A percentile compares a stretch with the other conserved stretches of the same genome.
Conservation (phyloP, 1,139 yeast species). For the Geotrichum klebahnii region DNA sequence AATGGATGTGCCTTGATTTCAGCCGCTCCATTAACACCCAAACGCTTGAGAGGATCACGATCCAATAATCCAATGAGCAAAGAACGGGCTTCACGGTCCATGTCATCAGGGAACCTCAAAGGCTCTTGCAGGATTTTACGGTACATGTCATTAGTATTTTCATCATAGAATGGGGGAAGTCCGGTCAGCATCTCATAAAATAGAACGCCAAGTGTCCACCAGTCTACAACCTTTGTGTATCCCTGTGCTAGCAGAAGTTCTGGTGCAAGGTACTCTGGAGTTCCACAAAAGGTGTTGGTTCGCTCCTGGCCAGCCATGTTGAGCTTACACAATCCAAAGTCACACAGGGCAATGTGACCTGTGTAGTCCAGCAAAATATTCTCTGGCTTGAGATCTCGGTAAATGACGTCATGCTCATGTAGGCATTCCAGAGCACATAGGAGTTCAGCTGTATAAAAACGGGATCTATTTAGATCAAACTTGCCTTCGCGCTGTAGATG, state of each 20-base stretch:
- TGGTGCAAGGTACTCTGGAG: slow-evolving; percentile 95
- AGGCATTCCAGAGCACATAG: slow-evolving; percentile 87
- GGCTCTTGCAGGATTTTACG: slow-evolving; percentile 87
- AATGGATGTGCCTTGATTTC: slow-evolving; percentile 83
- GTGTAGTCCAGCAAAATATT: slow-evolving; percentile 89
- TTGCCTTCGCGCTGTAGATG: slow-evolving; percentile 89
- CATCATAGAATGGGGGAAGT: slow-evolving; percentile 92
- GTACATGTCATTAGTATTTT: slow-evolving; percentile 88
- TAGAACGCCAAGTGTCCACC: slow-evolving; percentile 98
- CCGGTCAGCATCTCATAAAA: slow-evolving; percentile 95
- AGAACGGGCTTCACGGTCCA: slow-evolving; percentile 86
- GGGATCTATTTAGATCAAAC: slow-evolving; percentile 80
- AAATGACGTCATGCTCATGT: slow-evolving; percentile 86
- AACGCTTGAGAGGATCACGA: slow-evolving; percentile 77
- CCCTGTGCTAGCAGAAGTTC: slow-evolving; percentile 88
- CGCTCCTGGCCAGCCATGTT: slow-evolving; percentile 86
- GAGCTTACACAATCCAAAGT: slow-evolving; percentile 90
- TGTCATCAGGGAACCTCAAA: slow-evolving; percentile 77
- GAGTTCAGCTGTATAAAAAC: slow-evolving; percentile 91
- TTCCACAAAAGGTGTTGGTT: slow-evolving; percentile 93
- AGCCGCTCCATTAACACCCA: slow-evolving; percentile 74
- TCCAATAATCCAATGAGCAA: slow-evolving; percentile 69
- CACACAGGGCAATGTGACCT: slow-evolving; percentile 96
- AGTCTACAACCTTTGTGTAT: slow-evolving; percentile 90
- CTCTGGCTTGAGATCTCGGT: slow-evolving; percentile 93